Evolutionary conservation across 371 early-diverging fungal species (phyloP).

Genomic region (Conidiobolus incongruus): DNA sequence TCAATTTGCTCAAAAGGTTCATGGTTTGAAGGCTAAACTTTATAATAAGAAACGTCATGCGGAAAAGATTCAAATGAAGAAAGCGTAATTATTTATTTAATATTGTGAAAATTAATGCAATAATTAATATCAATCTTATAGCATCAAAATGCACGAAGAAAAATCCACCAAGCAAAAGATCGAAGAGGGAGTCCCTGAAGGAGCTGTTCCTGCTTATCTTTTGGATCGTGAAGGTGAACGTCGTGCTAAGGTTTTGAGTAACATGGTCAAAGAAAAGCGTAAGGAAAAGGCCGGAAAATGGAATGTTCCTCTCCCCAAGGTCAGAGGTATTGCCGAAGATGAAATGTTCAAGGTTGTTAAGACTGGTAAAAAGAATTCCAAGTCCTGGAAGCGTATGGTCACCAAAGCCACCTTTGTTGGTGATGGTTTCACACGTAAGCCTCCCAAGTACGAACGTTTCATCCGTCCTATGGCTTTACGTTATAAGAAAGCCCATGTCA

Average conservation of each 20-base stretch:
- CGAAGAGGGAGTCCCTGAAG: constrained; percentile 73
- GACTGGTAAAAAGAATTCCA: constrained; percentile 87
- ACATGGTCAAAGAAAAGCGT: constrained; percentile 99
- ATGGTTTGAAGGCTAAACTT: constrained; percentile 97
- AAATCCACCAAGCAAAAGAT: constrained; percentile 79
- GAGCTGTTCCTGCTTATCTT: constrained; percentile 96
- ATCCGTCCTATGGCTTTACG: constrained; percentile 98
- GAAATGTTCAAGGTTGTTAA: constrained; percentile 98
- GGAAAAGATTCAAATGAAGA: constrained; percentile 99
- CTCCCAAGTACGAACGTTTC: constrained; percentile 99
- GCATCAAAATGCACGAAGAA: constrained; percentile 91
- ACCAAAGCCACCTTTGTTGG: constrained; percentile 99
- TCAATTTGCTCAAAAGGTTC: constrained; percentile 89
- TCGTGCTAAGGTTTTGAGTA: constrained; percentile 89
- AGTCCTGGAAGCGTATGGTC: constrained; percentile 99
- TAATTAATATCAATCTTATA: constrained; percentile 6
- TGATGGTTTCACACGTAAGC: constrained; percentile 97
- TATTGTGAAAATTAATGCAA: neutral
- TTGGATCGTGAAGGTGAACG: constrained; percentile 97
- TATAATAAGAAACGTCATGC: constrained; percentile 95
- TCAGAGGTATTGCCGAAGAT: constrained; percentile 96
- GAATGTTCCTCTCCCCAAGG: constrained; percentile 96
- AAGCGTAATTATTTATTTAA: constrained; percentile 34
- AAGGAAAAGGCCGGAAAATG: constrained; percentile 99
- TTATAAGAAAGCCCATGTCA: constrained; percentile 98